Percentiles rank a stretch among this genome's conserved stretches.
These are phyloP conservation scores for Prunus fruticosa DNA, from an alignment of 306 rosid species.

Conservation along the genomic window DNA sequence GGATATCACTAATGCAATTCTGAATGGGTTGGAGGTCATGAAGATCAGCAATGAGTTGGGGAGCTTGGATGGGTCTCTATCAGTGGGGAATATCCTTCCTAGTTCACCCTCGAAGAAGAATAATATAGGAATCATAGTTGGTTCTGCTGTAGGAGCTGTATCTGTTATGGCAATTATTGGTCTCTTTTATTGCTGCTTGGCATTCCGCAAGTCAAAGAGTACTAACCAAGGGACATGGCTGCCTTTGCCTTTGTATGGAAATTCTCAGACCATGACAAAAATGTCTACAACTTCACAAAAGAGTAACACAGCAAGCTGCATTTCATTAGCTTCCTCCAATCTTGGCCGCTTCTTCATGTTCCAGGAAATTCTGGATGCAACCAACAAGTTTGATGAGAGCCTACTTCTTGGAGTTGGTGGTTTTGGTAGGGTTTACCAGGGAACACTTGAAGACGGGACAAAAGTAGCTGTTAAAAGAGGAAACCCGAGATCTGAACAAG, in stretches of 20 bases:
- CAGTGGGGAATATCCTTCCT: conserved; percentile 59
- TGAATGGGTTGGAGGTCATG: conserved; percentile 86
- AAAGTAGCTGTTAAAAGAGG: conserved; percentile 92
- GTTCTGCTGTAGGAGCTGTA: conserved; percentile 46
- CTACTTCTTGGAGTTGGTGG: conserved; percentile 93
- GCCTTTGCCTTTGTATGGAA: conserved; percentile 79
- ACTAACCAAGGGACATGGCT: conserved; percentile 72
- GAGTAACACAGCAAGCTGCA: conserved; percentile 87
- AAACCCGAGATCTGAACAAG: conserved; percentile 92
- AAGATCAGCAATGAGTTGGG: conserved; percentile 64
- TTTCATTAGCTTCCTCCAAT: conserved; percentile 73
- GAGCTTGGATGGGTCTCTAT: conserved; percentile 63
- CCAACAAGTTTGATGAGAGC: conserved; percentile 83
- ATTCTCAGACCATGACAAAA: conserved; percentile 85
- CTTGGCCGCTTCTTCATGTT: conserved; percentile 77
- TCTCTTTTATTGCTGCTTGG: conserved; percentile 52
- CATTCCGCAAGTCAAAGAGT: conserved; percentile 41
- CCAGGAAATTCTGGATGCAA: conserved; percentile 84
- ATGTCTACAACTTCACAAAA: conserved; percentile 78
- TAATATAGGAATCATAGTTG: conserved; percentile 42
- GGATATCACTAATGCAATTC: conserved; percentile 59
- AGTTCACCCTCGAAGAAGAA: conserved; percentile 43
- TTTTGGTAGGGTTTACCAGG: conserved; percentile 87
- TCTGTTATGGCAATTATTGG: conserved; percentile 45
- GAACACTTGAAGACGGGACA: conserved; percentile 85